Conservation (phyloP, 768 basidiomycete species). For the Dacryopinax spathularia region DNA sequence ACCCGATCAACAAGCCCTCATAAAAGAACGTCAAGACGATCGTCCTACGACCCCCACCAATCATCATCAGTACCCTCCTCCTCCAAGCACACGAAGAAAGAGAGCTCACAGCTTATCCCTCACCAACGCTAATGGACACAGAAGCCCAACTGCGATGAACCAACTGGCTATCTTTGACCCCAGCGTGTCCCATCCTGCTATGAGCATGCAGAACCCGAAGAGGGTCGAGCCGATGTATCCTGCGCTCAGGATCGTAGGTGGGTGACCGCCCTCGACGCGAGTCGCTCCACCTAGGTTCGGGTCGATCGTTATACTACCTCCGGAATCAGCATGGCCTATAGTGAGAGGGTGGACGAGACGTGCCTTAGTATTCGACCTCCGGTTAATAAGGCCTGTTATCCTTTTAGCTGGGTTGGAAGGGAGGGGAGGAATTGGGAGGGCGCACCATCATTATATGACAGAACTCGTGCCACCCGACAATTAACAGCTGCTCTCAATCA, state of each 20-base stretch:
- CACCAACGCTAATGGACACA: slow-evolving; percentile 75
- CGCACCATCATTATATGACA: slow-evolving; percentile 67
- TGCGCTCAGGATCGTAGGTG: slow-evolving; percentile 54
- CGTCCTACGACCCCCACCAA: slow-evolving; percentile 40
- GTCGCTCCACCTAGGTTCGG: slow-evolving; percentile 53
- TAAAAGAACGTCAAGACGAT: slow-evolving; percentile 68
- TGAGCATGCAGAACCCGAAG: slow-evolving; percentile 66
- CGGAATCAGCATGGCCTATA: background rate
- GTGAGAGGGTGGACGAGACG: background rate
- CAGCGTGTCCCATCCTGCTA: slow-evolving; percentile 77
- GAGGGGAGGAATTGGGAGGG: slow-evolving; percentile 12
- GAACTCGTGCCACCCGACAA: slow-evolving; percentile 79
- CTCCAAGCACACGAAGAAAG: slow-evolving; percentile 7
- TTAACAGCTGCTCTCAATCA: slow-evolving; percentile 41
- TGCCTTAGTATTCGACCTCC: slow-evolving; percentile 58
- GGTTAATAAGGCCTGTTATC: slow-evolving; percentile 53
- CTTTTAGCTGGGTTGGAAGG: background rate
- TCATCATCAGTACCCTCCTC: background rate
- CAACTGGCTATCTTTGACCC: slow-evolving; percentile 88
- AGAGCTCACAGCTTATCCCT: slow-evolving; percentile 72
- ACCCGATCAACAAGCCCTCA: slow-evolving; percentile 75
- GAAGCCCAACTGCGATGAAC: slow-evolving; percentile 69
- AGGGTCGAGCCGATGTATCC: slow-evolving; percentile 70
- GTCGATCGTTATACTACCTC: slow-evolving; percentile 52
- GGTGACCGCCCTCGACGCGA: slow-evolving; percentile 56